These are phyloP conservation scores for Termitomyces sp. DNA, from an alignment of 768 basidiomycete genomes.

Conservation along the genomic window DNA sequence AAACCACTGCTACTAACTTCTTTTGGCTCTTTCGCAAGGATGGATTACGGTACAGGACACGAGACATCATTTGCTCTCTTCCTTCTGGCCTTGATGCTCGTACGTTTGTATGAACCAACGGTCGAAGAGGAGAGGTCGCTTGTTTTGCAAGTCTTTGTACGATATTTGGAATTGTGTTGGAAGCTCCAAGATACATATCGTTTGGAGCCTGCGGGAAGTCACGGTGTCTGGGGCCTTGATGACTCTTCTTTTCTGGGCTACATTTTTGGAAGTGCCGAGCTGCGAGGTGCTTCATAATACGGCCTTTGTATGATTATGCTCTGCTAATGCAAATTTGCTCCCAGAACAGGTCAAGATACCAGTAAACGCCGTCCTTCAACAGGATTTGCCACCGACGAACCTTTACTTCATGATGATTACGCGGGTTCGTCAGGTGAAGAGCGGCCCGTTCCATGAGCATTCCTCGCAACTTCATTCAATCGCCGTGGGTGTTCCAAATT, in stretches of 20 bases:
- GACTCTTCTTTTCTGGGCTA: slow-evolving; percentile 89
- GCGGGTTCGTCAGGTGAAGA: slow-evolving; percentile 77
- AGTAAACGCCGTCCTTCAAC: slow-evolving; percentile 57
- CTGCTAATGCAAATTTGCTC: slow-evolving; percentile 10
- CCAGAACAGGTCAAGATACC: slow-evolving; percentile 60
- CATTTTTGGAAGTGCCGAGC: slow-evolving; percentile 86
- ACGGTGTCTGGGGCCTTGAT: slow-evolving; percentile 97
- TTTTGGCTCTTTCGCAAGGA: slow-evolving; percentile 85
- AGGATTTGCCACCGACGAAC: slow-evolving; percentile 59
- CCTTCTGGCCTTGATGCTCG: slow-evolving; percentile 64
- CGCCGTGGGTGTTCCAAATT: slow-evolving; percentile 82
- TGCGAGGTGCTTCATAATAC: slow-evolving; percentile 48
- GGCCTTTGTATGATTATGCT: not conserved
- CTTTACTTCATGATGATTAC: slow-evolving; percentile 76
- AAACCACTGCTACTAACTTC: slow-evolving; percentile 76
- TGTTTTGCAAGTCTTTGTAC: slow-evolving; percentile 59
- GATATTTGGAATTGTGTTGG: slow-evolving; percentile 82
- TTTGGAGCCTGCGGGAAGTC: slow-evolving; percentile 94
- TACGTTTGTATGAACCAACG: slow-evolving; percentile 56
- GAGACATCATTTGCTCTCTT: slow-evolving; percentile 86
- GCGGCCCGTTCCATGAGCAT: slow-evolving; percentile 88
- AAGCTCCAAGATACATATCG: slow-evolving; percentile 82
- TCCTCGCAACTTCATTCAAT: slow-evolving; percentile 87
- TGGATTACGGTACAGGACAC: slow-evolving; percentile 98
- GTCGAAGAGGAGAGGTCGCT: slow-evolving; percentile 57